These are phyloP conservation scores for Globisporangium acanthophoron DNA, from an alignment of 352 stramenopile genomes.

Conservation along the genomic window DNA sequence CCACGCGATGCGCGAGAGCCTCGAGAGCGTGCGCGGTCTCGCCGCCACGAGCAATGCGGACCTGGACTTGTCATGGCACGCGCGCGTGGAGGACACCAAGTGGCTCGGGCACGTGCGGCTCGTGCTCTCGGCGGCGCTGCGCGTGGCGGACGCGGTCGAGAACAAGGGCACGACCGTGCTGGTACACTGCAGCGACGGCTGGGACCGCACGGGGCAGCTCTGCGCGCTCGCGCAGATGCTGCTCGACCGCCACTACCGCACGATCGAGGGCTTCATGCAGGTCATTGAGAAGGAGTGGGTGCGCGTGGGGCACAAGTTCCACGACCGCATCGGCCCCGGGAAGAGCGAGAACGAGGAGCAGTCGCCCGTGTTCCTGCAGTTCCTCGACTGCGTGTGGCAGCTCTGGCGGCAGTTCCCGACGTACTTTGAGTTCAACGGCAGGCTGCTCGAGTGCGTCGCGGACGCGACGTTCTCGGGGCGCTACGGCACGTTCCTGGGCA, in stretches of 20 bases:
- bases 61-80: constrained; percentile 53
- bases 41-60: constrained; percentile 36
- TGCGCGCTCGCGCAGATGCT: constrained; percentile 83
- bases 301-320: constrained; percentile 84
- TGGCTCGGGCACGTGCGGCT: constrained; percentile 74
- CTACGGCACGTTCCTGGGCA: constrained; percentile 87
- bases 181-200: constrained; percentile 87
- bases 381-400: constrained; percentile 88
- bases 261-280: constrained; percentile 73
- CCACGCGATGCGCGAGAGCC: constrained; percentile 88
- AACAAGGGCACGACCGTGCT: constrained; percentile 62
- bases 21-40: constrained; percentile 60
- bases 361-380: constrained; percentile 87
- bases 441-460: constrained; percentile 60
- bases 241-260: constrained; percentile 86
- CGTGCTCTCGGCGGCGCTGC: constrained; percentile 60
- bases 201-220: constrained; percentile 82
- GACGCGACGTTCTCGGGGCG: constrained; percentile 67
- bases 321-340: constrained; percentile 72
- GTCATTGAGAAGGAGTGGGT: constrained; percentile 87
- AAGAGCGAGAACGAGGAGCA: constrained; percentile 74
- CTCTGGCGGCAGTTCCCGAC: constrained; percentile 73
- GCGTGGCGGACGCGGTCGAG: constrained; percentile 62
- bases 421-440: constrained; percentile 82
- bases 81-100: constrained; percentile 73